Base-by-base conservation (phyloP, 805 yeast species). In the Brettanomyces sp. region DNA sequence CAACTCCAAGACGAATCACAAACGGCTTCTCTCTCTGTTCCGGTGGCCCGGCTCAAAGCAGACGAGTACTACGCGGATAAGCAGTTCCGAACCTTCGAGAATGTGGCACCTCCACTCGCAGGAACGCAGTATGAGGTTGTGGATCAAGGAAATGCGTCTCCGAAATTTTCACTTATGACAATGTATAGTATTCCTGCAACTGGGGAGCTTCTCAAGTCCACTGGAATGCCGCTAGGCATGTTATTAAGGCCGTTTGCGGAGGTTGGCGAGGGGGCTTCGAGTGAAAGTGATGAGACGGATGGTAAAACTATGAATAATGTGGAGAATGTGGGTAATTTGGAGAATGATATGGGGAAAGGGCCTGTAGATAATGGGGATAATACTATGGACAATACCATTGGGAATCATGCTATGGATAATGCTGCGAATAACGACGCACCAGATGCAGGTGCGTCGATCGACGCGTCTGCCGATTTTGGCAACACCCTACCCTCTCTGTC, bases 71-170 rank as follows among this genome's bases (percentile, higher is more conserved):
- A 65, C 49, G 53, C 65, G 52, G 52, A 66, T 51, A 63, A 62
- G 40, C 61, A 76, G 1, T 90, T 86, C 63, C 72, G 74, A 42
- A 84, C 96, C 1, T 80, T 85, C 55, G 79, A 81, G 58, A 79
- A 87, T 57, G 82, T 87, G 1, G 73, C 78, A 9, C 95, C 98
- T 4, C 98, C 98, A 3, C 69, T 79, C 12, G 82, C 95, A 0
- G 85, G 91, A 0, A 77, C 87, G 1, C 81, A 78, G 51, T 86
- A 71, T 57, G 70, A 68, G 41, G 76, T 83, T 1, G 68, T 77
- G 28, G 98, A 93, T 60, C 95, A 90, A 60, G 95, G 95, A 5
- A 77, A 82, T 7, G 79, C 95, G 3, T 79, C 86, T 23, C 93
- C 98, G 3, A 78, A 85, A 49, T 80, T 80, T 61, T 76, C 85